phyloP scores from a whole-genome alignment of 129 eudicot genomes.

The Arctium minus region DNA sequence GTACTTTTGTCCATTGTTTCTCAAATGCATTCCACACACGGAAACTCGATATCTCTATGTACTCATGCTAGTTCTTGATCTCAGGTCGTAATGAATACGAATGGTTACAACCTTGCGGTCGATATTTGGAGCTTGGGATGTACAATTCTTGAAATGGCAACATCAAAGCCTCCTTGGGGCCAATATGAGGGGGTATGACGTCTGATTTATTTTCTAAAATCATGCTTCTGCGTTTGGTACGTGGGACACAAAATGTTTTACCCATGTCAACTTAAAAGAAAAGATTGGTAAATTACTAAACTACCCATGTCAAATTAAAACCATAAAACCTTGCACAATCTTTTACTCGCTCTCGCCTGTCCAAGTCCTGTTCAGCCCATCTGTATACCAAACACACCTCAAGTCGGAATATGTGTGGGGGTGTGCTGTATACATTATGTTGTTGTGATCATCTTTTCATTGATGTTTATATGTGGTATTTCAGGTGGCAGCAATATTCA shows the following conservation, averaged over 20 bases:
- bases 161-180: conserved; percentile 96
- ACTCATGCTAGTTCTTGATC: conserved; percentile 9
- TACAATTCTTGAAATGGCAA: conserved; percentile 93
- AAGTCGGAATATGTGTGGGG: neutral
- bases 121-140: conserved; percentile 99
- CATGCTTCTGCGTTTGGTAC: neutral
- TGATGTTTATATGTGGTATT: neutral
- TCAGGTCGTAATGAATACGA: conserved; percentile 91
- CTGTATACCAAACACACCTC: too few species aligned
- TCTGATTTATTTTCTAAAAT: neutral
- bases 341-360: neutral
- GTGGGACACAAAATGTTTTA: neutral
- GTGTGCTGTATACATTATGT: neutral
- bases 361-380: too few species aligned
- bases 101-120: conserved; percentile 83
- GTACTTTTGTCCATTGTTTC: conserved; percentile 31
- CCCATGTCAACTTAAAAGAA: neutral
- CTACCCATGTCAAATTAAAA: neutral
- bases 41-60: too few species aligned
- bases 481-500: conserved; percentile 96
- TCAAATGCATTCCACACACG: neutral
- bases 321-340: neutral
- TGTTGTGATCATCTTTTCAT: neutral
- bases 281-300: neutral
- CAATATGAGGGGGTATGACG: conserved; percentile 85